phyloP scores from a whole-genome alignment of 352 stramenopile species.

The Globisporangium recalcitrans region DNA sequence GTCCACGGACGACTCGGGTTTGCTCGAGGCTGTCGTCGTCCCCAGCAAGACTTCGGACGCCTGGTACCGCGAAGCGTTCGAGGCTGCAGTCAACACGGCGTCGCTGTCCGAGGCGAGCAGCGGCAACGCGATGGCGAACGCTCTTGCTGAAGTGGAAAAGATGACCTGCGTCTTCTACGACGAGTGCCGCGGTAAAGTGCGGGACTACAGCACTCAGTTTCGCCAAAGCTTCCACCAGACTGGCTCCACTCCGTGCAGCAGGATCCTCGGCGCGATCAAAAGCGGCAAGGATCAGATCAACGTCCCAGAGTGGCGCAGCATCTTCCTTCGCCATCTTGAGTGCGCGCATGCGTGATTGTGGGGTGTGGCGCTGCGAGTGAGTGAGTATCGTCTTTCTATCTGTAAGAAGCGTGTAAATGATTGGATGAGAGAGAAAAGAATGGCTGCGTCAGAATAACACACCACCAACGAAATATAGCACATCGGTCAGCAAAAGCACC shows the following conservation, averaged over 20 bases:
- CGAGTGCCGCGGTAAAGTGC: slow-evolving; percentile 70
- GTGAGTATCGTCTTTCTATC: not conserved
- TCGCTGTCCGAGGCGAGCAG: slow-evolving; percentile 30
- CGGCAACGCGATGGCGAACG: slow-evolving; percentile 28
- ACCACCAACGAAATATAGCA: not conserved
- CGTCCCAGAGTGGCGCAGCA: slow-evolving; percentile 65
- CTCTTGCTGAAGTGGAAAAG: slow-evolving; percentile 75
- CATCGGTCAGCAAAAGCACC: not conserved
- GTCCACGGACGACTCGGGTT: slow-evolving; percentile 13
- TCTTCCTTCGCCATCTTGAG: slow-evolving; percentile 63
- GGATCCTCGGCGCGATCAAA: slow-evolving; percentile 54
- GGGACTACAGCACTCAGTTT: slow-evolving; percentile 59
- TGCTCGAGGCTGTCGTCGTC: slow-evolving; percentile 69
- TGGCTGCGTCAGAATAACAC: not conserved
- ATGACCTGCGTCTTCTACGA: slow-evolving; percentile 89
- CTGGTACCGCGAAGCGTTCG: slow-evolving; percentile 58
- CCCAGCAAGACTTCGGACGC: slow-evolving; percentile 29
- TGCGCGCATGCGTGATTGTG: slow-evolving; percentile 23
- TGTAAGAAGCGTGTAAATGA: not conserved
- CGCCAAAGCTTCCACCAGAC: slow-evolving; percentile 58
- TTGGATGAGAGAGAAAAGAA: not conserved
- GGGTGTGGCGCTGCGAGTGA: not conserved
- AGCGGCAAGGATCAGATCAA: slow-evolving; percentile 50
- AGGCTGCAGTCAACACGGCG: slow-evolving; percentile 35
- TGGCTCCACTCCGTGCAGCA: slow-evolving; percentile 53